Base-by-base conservation (phyloP, 176 grass and related monocot species). In the Juncus inflexus region DNA sequence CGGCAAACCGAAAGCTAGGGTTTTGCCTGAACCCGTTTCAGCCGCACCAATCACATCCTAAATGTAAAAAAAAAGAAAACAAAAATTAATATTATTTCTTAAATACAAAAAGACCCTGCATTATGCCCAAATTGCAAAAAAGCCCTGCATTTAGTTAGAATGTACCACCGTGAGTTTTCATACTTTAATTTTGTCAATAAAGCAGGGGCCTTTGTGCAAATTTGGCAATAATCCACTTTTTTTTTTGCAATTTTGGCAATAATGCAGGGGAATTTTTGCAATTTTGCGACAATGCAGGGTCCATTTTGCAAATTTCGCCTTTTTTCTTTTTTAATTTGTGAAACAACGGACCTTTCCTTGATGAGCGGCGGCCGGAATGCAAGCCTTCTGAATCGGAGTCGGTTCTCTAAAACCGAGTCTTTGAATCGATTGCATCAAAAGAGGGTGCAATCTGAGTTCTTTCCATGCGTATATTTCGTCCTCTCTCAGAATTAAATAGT, bases 21-120 rank as follows among this genome's bases (percentile, higher is more conserved):
- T 95, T 78, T 95, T 95, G 57, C 91, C 91, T 9, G 91, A 95
- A 45, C 91, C 91, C 57, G 91, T 95, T 69, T 95, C 91, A 35
- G 91, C 91, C 42, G 91, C 91, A 85, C 91, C 91, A 64, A 95
- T 80, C 47, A 95, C 86, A 95, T 95, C 91, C 91, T 95, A 76
- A 78, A 47, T 15, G 35, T 9, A 52, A 78, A 49, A 56, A n/a
- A n/a, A n/a, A n/a, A n/a, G n/a, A n/a, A n/a, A n/a, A n/a, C n/a
- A n/a, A n/a, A n/a, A n/a, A n/a, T n/a, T n/a, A n/a, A n/a, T 28
- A 28, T 28, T 28, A 28, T 28, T 28, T 28, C 19, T 28, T 28
- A 28, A 28, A 1, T 28, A 28, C 0, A 28, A 28, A 28, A 28
- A 28, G 19, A 0, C 19, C 19, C 19, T 28, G 19, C 0, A 28